Percentiles rank a stretch among this genome's conserved stretches.
phyloP scores from a whole-genome alignment of 2,329 filamentous ascomycete species.

The Achaetomium macrosporum region DNA sequence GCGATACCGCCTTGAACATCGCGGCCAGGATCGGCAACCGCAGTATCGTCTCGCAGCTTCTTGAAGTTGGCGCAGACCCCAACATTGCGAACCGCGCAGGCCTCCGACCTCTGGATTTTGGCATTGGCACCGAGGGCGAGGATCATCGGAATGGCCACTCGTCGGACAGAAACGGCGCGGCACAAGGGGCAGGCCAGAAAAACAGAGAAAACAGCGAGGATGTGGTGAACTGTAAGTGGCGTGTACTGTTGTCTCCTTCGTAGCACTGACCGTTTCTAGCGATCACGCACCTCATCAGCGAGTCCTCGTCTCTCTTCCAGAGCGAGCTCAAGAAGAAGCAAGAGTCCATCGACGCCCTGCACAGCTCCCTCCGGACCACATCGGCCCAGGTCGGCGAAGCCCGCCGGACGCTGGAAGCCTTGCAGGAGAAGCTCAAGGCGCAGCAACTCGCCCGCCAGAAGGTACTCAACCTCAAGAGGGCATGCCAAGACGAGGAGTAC shows the following conservation, averaged over 20 bases:
- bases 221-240: slow-evolving; percentile 64
- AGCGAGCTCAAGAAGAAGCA: slow-evolving; percentile 79
- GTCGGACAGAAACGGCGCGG: slow-evolving; percentile 38
- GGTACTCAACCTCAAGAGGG: slow-evolving; percentile 70
- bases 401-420: slow-evolving; percentile 63
- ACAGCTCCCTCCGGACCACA: slow-evolving; percentile 72
- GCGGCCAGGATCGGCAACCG: slow-evolving; percentile 88
- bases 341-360: slow-evolving; percentile 72
- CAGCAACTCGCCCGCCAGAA: slow-evolving; percentile 64
- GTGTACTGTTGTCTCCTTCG: slow-evolving; percentile 18
- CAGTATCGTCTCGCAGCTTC: slow-evolving; percentile 91
- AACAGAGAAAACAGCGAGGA: slow-evolving; percentile 71
- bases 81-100: slow-evolving; percentile 86
- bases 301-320: slow-evolving; percentile 74
- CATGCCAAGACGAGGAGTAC: slow-evolving; percentile 63
- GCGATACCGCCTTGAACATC: slow-evolving; percentile 91
- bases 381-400: slow-evolving; percentile 74
- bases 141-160: slow-evolving; percentile 39
- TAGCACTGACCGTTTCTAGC: slow-evolving; percentile 44
- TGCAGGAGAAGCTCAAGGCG: slow-evolving; percentile 60
- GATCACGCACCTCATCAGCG: slow-evolving; percentile 74
- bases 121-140: slow-evolving; percentile 61
- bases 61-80: slow-evolving; percentile 93
- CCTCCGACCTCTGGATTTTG: slow-evolving; percentile 87
- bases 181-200: slow-evolving; percentile 44